These are phyloP conservation scores for Candida anglica DNA, from an alignment of 805 yeast species.

Conservation along the genomic window DNA sequence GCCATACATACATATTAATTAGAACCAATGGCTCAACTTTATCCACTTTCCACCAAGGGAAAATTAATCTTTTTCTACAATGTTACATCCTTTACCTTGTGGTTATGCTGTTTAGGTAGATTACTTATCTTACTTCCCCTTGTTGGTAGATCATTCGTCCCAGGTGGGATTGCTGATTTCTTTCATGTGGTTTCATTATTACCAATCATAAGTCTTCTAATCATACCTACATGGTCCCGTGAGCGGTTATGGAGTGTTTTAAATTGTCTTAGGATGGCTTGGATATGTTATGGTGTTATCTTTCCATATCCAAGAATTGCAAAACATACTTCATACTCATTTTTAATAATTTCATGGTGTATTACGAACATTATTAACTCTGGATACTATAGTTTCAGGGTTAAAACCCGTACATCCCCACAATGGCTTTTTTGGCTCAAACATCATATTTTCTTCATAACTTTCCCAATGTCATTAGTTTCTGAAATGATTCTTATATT, in stretches of 20 bases:
- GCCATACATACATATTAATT: too few species aligned
- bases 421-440: constrained; percentile 32
- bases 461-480: constrained; percentile 27
- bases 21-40: constrained; percentile 30
- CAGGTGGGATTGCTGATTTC: constrained; percentile 72
- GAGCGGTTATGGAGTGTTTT: constrained; percentile 23
- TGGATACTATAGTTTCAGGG: constrained; percentile 30
- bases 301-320: constrained; percentile 40
- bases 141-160: constrained; percentile 61
- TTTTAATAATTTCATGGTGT: constrained; percentile 35
- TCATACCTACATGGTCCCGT: constrained; percentile 1
- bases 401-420: constrained; percentile 34
- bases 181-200: constrained; percentile 39
- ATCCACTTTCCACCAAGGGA: constrained; percentile 31
- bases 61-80: constrained; percentile 32
- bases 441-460: constrained; percentile 28
- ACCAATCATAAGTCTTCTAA: constrained; percentile 14
- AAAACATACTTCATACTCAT: constrained; percentile 37
- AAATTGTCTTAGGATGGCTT: constrained; percentile 27
- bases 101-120: constrained; percentile 48
- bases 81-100: constrained; percentile 34
- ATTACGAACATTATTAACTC: constrained; percentile 27
- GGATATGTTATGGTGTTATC: constrained; percentile 40
- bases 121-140: constrained; percentile 53
- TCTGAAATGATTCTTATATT: constrained; percentile 34